Evolutionary conservation across 1,284 basidiomycete species (phyloP).

Genomic region (Pterulicium gracile): DNA sequence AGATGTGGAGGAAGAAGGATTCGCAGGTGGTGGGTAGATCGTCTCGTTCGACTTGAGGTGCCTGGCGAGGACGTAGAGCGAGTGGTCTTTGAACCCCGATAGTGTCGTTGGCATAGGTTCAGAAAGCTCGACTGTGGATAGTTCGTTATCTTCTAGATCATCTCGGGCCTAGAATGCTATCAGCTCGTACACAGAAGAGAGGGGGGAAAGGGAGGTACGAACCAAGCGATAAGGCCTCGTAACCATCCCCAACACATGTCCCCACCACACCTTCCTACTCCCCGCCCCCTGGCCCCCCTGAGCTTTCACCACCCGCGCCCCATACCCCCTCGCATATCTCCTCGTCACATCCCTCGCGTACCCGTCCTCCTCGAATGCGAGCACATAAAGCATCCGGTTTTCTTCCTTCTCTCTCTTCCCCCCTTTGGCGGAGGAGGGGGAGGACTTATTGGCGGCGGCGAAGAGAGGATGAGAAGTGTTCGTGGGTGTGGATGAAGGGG

Average conservation of each 20-base stretch:
- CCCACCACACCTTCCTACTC: constrained; percentile 72
- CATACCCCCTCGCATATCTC: constrained; percentile 74
- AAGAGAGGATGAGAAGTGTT: constrained; percentile 20
- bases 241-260: constrained; percentile 49
- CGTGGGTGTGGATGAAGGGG: constrained; percentile 10
- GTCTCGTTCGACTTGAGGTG: constrained; percentile 88
- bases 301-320: constrained; percentile 73
- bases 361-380: constrained; percentile 90
- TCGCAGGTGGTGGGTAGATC: constrained; percentile 64
- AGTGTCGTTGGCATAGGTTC: constrained; percentile 96
- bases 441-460: constrained; percentile 15
- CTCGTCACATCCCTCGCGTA: constrained; percentile 68
- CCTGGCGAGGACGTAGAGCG: constrained; percentile 73
- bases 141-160: constrained; percentile 89
- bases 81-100: constrained; percentile 92
- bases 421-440: constrained; percentile 16
- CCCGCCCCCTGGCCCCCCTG: constrained; percentile 61
- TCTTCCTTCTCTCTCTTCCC: constrained; percentile 32
- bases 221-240: constrained; percentile 75
- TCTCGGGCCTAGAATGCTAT: constrained; percentile 64
- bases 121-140: constrained; percentile 66
- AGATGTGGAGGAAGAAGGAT: no score
- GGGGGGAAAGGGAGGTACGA: constrained; percentile 17
- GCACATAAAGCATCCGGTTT: constrained; percentile 88
- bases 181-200: constrained; percentile 8